phyloP scores from a whole-genome alignment of 106 monocot species.

The Apostasia ramifera region DNA sequence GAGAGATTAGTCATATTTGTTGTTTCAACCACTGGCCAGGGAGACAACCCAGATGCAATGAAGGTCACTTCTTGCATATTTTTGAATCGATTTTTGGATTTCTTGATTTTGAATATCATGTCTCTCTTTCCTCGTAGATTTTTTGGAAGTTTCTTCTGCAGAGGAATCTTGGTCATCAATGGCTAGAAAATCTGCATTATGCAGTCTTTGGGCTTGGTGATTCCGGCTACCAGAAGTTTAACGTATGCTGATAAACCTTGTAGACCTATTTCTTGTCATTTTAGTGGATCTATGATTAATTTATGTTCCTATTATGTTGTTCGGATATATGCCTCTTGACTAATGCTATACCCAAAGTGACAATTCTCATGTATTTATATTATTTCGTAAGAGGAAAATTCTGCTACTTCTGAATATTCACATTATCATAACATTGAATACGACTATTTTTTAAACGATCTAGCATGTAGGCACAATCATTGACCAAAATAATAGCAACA shows the following conservation, averaged over 20 bases:
- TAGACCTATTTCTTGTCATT: not conserved
- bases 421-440: too few species aligned
- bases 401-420: too few species aligned
- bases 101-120: not conserved
- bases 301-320: too few species aligned
- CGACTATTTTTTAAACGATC: too few species aligned
- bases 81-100: conserved; percentile 1
- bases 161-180: conserved; percentile 44
- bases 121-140: conserved; percentile 24
- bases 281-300: not conserved
- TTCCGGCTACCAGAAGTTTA: conserved; percentile 92
- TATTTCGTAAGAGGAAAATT: too few species aligned
- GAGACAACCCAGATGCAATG: conserved; percentile 85
- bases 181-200: conserved; percentile 64
- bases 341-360: too few species aligned
- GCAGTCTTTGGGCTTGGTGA: conserved; percentile 96
- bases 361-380: too few species aligned
- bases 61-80: conserved; percentile 41
- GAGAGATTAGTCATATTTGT: conserved; percentile 60
- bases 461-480: too few species aligned
- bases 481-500: too few species aligned
- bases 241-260: conserved; percentile 32
- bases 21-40: conserved; percentile 90
- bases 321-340: too few species aligned
- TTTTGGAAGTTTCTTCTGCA: conserved; percentile 83